Base-by-base conservation (phyloP, 768 basidiomycete genomes). In the Tulasnella sp. region DNA sequence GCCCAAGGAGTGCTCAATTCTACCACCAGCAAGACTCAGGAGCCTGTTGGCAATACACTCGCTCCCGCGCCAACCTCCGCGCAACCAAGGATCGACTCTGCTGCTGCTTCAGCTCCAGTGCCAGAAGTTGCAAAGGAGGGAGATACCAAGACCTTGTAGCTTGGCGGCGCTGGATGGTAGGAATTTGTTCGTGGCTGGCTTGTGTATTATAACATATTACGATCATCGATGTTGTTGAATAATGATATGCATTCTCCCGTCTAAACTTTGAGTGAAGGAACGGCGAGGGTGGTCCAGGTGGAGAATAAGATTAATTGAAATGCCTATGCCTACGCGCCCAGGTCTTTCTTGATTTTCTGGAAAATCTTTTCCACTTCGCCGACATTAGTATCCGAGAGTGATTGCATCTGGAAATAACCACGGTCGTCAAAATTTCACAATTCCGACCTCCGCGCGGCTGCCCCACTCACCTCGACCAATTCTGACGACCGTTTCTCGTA, bases 401-500 rank as follows among this genome's bases (percentile, higher is more conserved):
- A 91, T 81, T 93, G 91, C 81, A 94, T 92, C 93, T 94, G 76
- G 25, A 52, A 71, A 19, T 75, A 31, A 17, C 42, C 29, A 71
- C 69, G 39, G 17, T 71, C 22, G 42, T 42, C 39, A 31, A 25
- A n/a, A n/a, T 37, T 52, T 19, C 42, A 25, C 25, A 34, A 25
- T 31, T 64, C 9, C 79, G 73, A 34, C 38, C 76, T 45, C 5
- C 49, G 15, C 19, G 11, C 15, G 15, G 31, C 67, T 17, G 25
- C 34, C 31, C 31, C 15, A 83, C 86, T 38, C 71, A 91, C 93
- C 85, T 91, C 91, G 49, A 91, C 88, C n/a, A 89, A 72, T 77
- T 92, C 92, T 11, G 89, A 79, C 0, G 91, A 90, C 79, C 87
- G 90, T 79, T 92, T 93, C 74, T 85, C 86, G 79, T 88, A 91